Percentiles rank a stretch among this genome's conserved stretches.
phyloP scores from a whole-genome alignment of 768 basidiomycete species.

The Hortiboletus campestris region DNA sequence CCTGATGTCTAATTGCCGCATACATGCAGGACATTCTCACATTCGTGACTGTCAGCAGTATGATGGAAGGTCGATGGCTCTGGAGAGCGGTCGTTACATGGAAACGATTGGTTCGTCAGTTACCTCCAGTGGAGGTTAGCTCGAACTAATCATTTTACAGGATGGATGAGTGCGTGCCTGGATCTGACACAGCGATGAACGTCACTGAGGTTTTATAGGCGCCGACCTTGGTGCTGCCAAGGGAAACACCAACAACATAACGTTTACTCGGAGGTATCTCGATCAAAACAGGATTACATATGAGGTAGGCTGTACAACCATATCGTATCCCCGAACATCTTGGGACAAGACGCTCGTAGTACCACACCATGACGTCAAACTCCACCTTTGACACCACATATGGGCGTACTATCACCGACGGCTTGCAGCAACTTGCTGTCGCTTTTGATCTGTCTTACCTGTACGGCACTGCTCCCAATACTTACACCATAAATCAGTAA shows the following conservation, averaged over 20 bases:
- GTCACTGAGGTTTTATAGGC: conserved; percentile 29
- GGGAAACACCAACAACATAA: conserved; percentile 47
- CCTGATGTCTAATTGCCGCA: not conserved
- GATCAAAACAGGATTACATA: conserved; percentile 79
- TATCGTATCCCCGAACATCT: not conserved
- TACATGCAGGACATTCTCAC: conserved; percentile 48
- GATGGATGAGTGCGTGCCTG: conserved; percentile 60
- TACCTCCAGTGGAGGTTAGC: not conserved
- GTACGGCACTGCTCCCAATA: conserved; percentile 75
- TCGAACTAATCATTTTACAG: conserved; percentile 4
- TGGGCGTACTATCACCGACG: conserved; percentile 53
- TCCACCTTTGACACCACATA: conserved; percentile 57
- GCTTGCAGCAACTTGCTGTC: conserved; percentile 50
- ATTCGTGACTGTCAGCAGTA: conserved; percentile 29
- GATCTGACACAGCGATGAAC: not conserved
- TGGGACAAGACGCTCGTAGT: conserved; percentile 38
- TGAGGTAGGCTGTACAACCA: conserved; percentile 43
- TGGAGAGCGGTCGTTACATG: conserved; percentile 89
- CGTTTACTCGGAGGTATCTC: conserved; percentile 70
- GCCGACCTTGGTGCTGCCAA: conserved; percentile 44
- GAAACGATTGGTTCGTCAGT: conserved; percentile 73
- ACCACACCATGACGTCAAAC: conserved; percentile 57
- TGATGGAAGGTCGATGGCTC: conserved; percentile 31
- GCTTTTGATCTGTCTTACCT: conserved; percentile 59
- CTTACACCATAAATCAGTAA: conserved; percentile 66